Base-by-base conservation (phyloP, 805 yeast genomes). In the Candida broadrunensis region DNA sequence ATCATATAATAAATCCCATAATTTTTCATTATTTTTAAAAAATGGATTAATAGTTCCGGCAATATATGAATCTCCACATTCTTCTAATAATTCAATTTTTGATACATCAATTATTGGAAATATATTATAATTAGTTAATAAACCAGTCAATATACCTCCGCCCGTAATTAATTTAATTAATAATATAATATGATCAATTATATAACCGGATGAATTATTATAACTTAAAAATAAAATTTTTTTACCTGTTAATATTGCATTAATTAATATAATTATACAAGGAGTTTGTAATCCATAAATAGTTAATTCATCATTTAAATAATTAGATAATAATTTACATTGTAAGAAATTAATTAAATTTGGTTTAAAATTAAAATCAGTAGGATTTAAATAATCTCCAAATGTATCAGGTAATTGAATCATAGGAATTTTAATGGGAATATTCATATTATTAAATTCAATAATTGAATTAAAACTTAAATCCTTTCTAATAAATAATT, bases 21-120 rank as follows among this genome's bases (percentile, higher is more conserved):
- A 52, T 34, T 67, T 68, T 24, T 65, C 67, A 42, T 73, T 73
- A 24, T 75, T 70, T 50, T 78, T 79, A 53, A 84, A 77, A 31
- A 81, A 73, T 13, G 83, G 76, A 53, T 84, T 84, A 31, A 83
- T 78, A 3, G 88, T 82, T 3, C 91, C 91, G 2, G 85, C 73
- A 36, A 84, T 61, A 49, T 66, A 78, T 21, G 62, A 63, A 23
- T 50, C 64, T n/a, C n/a, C n/a, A 45, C 63, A 70, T 38, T 53
- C 61, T 44, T 67, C 67, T 37, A 80, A 56, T 1, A 73, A 47
- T 43, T 78, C 81, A 33, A 81, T 61, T 44, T 79, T 73, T 2
- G 83, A 77, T 1, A 82, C 74, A 47, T 83, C 89, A 32, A 81
- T 63, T 23, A 80, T 72, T 2, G 89, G 89, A 48, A 77, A 75